Conservation (phyloP, 2,329 filamentous ascomycete genomes). For the Aspergillus pseudotamarii region DNA sequence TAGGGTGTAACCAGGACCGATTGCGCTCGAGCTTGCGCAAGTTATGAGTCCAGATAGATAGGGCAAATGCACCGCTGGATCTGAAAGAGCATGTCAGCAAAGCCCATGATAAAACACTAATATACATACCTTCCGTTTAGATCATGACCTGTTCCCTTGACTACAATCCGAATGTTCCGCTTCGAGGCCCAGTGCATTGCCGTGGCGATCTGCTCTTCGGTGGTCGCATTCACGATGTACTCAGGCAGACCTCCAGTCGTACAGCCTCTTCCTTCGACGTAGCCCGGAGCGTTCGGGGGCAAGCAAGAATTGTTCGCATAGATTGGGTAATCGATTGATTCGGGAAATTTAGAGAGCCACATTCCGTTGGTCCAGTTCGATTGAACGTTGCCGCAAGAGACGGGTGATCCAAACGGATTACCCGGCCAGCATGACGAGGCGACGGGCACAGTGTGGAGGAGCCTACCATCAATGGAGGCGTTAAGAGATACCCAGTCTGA, state of each 20-base stretch:
- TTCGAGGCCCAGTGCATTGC: conserved; percentile 32
- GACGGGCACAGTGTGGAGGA: conserved; percentile 29
- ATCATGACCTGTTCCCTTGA: conserved; percentile 31
- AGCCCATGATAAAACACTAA: too few species aligned
- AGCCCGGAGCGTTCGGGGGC: conserved; percentile 28
- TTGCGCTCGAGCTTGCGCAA: conserved; percentile 40
- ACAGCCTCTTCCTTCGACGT: conserved; percentile 28
- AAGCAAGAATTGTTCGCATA: conserved; percentile 40
- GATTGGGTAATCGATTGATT: conserved; percentile 33
- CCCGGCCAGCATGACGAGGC: conserved; percentile 36
- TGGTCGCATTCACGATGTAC: conserved; percentile 39
- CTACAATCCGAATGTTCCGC: conserved; percentile 27
- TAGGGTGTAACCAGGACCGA: conserved; percentile 14
- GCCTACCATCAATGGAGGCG: conserved; percentile 20
- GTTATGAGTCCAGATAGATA: conserved; percentile 53
- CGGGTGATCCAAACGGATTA: conserved; percentile 29
- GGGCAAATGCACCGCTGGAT: conserved; percentile 46
- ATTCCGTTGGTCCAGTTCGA: conserved; percentile 31
- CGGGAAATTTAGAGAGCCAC: conserved; percentile 35
- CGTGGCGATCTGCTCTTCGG: conserved; percentile 28
- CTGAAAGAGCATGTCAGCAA: conserved; percentile 21
- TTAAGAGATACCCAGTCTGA: conserved; percentile 29
- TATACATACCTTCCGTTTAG: conserved; percentile 23
- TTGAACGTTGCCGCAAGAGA: conserved; percentile 28
- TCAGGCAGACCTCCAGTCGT: conserved; percentile 31